A percentile compares a stretch with the other conserved stretches of the same genome.
phyloP scores from a whole-genome alignment of 1,284 basidiomycete genomes.

The Amylostereum areolatum region DNA sequence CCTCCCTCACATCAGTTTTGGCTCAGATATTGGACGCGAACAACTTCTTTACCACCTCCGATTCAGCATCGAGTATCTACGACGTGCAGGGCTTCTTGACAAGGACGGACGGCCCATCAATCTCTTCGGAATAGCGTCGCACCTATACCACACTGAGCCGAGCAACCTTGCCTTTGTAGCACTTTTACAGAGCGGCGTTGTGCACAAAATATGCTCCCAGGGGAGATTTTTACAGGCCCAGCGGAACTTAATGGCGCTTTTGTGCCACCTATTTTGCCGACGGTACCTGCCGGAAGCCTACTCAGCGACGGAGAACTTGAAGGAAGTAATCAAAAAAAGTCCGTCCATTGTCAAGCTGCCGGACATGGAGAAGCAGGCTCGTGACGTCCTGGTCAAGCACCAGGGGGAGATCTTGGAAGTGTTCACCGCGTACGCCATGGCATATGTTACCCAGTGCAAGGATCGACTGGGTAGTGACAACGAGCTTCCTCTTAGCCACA shows the following conservation, averaged over 20 bases:
- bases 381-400: slow-evolving; percentile 38
- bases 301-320: slow-evolving; percentile 29
- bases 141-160: slow-evolving; percentile 63
- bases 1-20: slow-evolving; percentile 52
- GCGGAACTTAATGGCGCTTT: slow-evolving; percentile 43
- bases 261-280: slow-evolving; percentile 57
- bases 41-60: slow-evolving; percentile 60
- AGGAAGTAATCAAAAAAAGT: slow-evolving; percentile 34
- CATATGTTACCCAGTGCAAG: slow-evolving; percentile 35
- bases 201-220: slow-evolving; percentile 51
- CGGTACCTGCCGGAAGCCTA: slow-evolving; percentile 43
- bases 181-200: slow-evolving; percentile 48
- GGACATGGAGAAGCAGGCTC: slow-evolving; percentile 34
- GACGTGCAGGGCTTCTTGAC: slow-evolving; percentile 48
- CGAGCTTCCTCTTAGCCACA: slow-evolving; percentile 44
- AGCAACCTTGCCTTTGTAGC: slow-evolving; percentile 60
- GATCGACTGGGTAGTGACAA: slow-evolving; percentile 38
- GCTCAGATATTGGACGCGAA: slow-evolving; percentile 43
- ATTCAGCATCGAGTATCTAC: slow-evolving; percentile 68
- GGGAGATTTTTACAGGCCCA: slow-evolving; percentile 33
- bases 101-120: slow-evolving; percentile 50
- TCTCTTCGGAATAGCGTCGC: slow-evolving; percentile 48
- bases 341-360: slow-evolving; percentile 55
- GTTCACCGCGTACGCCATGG: slow-evolving; percentile 48
- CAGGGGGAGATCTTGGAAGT: slow-evolving; percentile 44